Percentiles rank a stretch among this genome's conserved stretches.
These are phyloP conservation scores for Clavispora asparagi DNA, from an alignment of 805 yeast genomes.

Conservation along the genomic window DNA sequence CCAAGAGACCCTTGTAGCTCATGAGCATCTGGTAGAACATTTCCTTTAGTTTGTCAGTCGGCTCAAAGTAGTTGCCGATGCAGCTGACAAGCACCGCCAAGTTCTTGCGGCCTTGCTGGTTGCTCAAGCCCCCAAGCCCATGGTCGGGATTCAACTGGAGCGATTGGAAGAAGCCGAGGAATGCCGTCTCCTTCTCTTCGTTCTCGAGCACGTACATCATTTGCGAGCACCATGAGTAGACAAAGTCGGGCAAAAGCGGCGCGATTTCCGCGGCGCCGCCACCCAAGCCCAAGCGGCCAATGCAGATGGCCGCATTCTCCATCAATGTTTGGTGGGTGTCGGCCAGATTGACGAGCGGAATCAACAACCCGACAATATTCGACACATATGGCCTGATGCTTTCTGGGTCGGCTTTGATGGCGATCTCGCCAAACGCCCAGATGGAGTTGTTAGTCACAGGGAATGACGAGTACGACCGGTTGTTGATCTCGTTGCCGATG, in stretches of 20 bases:
- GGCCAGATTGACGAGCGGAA: slow-evolving; percentile 52
- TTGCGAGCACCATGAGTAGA: slow-evolving; percentile 65
- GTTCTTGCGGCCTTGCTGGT: slow-evolving; percentile 40
- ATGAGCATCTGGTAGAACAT: slow-evolving; percentile 40
- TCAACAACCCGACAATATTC: slow-evolving; percentile 50
- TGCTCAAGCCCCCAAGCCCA: slow-evolving; percentile 47
- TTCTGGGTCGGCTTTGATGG: slow-evolving; percentile 48
- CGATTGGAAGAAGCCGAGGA: slow-evolving; percentile 74
- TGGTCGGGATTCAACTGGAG: slow-evolving; percentile 59
- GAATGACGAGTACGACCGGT: slow-evolving; percentile 42
- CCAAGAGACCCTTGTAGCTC: slow-evolving; percentile 45
- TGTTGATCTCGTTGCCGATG: slow-evolving; percentile 63
- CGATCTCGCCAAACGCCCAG: slow-evolving; percentile 90
- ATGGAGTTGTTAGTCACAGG: slow-evolving; percentile 84
- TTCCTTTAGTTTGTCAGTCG: slow-evolving; percentile 41
- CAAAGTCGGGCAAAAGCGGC: slow-evolving; percentile 52
- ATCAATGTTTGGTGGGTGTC: slow-evolving; percentile 59
- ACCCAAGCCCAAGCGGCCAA: slow-evolving; percentile 77
- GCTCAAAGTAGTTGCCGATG: slow-evolving; percentile 50
- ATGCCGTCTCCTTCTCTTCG: slow-evolving; percentile 84
- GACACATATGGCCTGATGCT: slow-evolving; percentile 48
- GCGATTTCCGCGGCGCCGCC: slow-evolving; percentile 51
- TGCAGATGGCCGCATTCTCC: slow-evolving; percentile 85
- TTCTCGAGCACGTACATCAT: slow-evolving; percentile 68
- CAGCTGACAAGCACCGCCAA: slow-evolving; percentile 54